These are phyloP conservation scores for Lepiota venenata DNA, from an alignment of 768 basidiomycete genomes.

Conservation along the genomic window DNA sequence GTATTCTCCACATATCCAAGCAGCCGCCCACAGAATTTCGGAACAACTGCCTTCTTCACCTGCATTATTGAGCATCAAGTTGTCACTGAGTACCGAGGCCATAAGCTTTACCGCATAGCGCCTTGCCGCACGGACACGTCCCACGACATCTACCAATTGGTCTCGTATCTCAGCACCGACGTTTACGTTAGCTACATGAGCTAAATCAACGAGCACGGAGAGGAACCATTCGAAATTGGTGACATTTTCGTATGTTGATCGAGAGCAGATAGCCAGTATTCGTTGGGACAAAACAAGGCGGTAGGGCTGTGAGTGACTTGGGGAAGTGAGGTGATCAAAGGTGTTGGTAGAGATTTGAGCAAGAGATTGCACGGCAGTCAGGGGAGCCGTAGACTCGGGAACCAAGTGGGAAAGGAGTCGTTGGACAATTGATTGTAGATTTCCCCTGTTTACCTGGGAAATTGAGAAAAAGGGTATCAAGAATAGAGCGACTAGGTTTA, in stretches of 20 bases:
- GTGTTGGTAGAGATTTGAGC: constrained; percentile 36
- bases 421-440: constrained; percentile 86
- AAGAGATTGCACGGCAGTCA: constrained; percentile 62
- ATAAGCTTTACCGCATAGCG: constrained; percentile 82
- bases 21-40: constrained; percentile 90
- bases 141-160: constrained; percentile 83
- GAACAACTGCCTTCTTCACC: constrained; percentile 71
- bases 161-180: constrained; percentile 77
- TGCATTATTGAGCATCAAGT: constrained; percentile 64
- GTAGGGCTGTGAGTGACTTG: constrained; percentile 79
- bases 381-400: constrained; percentile 46
- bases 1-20: constrained; percentile 96
- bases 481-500: constrained; percentile 27
- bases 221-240: constrained; percentile 98
- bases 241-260: constrained; percentile 81
- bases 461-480: constrained; percentile 1
- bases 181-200: constrained; percentile 80
- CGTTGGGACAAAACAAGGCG: constrained; percentile 78
- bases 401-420: constrained; percentile 88
- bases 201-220: constrained; percentile 89
- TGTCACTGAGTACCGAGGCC: constrained; percentile 78
- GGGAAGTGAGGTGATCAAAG: constrained; percentile 36
- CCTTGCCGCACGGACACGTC: constrained; percentile 73
- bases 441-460: constrained; percentile 74
- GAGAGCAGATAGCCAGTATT: constrained; percentile 84